A percentile compares a stretch with the other conserved stretches of the same genome.
Conservation (phyloP, 106 monocot species). For the Hemerocallis citrina region DNA sequence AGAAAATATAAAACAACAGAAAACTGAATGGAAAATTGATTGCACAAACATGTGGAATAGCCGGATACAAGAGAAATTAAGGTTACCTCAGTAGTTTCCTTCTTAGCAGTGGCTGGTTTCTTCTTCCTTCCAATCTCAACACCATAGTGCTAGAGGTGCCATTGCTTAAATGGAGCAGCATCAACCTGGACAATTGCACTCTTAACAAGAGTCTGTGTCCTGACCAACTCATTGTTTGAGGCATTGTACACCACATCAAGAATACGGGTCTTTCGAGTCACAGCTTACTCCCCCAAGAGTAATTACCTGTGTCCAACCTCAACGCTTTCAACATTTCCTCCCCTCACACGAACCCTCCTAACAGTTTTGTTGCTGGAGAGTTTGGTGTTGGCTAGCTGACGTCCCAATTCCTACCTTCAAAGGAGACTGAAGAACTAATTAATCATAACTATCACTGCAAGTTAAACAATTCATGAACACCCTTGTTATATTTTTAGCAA, state of each 20-base stretch:
- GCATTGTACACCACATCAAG: not conserved
- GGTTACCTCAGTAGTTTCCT: slow-evolving; percentile 1
- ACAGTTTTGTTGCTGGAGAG: slow-evolving; percentile 3
- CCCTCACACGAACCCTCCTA: not conserved
- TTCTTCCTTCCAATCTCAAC: slow-evolving; percentile 5
- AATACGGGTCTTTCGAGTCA: no score
- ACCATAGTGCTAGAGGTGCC: not conserved
- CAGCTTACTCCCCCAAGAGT: not conserved
- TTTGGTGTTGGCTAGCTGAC: not conserved
- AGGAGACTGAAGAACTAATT: no score
- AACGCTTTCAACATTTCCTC: not conserved
- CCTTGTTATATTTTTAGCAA: no score
- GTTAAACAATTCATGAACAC: no score
- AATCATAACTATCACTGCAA: no score
- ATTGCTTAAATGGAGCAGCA: no score
- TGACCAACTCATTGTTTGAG: slow-evolving; percentile 1
- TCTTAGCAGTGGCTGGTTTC: not conserved
- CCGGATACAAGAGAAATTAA: no score
- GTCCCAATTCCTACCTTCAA: not conserved
- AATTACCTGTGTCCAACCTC: not conserved
- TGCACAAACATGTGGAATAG: no score
- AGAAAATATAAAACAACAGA: no score
- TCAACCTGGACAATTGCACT: not conserved
- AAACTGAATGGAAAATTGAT: no score
- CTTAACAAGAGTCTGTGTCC: not conserved